Conservation (phyloP, 441 rosid species). For the Pelargonium cotyledonis region DNA sequence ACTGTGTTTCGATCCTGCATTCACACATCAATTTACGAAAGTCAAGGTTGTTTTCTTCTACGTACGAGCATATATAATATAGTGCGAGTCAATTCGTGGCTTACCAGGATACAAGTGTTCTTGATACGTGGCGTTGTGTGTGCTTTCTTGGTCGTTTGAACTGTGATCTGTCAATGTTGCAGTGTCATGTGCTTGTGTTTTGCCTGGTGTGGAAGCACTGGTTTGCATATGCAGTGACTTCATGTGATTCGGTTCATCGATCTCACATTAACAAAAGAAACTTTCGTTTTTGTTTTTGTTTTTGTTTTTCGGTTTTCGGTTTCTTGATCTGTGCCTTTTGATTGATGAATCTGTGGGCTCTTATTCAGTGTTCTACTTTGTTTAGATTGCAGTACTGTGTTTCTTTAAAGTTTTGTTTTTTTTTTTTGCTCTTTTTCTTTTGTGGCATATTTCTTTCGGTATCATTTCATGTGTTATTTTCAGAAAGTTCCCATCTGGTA, state of each 20-base stretch:
- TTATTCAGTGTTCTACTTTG: background rate
- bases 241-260: background rate
- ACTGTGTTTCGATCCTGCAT: background rate
- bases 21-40: constrained; percentile 14
- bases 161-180: background rate
- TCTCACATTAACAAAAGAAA: background rate
- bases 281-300: background rate
- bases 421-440: background rate
- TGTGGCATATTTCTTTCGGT: background rate
- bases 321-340: background rate
- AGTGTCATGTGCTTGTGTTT: background rate
- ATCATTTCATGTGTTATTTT: constrained; percentile 6
- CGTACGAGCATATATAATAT: background rate
- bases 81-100: constrained; percentile 20
- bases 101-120: constrained; percentile 26
- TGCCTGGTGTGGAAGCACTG: background rate
- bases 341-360: background rate
- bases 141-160: background rate
- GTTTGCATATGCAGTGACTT: background rate
- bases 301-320: too few species aligned
- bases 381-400: background rate
- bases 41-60: constrained; percentile 10
- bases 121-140: constrained; percentile 15
- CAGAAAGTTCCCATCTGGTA: constrained; percentile 5
- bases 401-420: background rate